These are phyloP conservation scores for Graphiopsis chlorocephala DNA, from an alignment of 2,329 filamentous ascomycete species.

Conservation along the genomic window DNA sequence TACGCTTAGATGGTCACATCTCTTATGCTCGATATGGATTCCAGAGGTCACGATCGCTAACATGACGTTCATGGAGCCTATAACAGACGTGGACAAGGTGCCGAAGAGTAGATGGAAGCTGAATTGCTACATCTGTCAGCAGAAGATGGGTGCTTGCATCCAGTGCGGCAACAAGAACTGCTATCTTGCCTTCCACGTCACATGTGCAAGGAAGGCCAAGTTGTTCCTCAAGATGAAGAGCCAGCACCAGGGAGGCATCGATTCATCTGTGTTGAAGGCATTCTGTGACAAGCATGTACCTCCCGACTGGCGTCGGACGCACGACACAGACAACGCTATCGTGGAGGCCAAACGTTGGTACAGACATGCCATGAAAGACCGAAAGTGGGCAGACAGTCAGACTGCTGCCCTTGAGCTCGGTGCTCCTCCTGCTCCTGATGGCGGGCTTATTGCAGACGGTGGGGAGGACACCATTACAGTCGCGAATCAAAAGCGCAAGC, in stretches of 20 bases:
- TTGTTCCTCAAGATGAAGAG: constrained; percentile 97
- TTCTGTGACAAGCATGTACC: constrained; percentile 96
- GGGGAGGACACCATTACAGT: constrained; percentile 53
- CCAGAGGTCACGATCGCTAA: constrained; percentile 95
- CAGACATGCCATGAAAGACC: constrained; percentile 80
- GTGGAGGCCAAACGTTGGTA: constrained; percentile 85
- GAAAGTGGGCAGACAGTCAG: constrained; percentile 89
- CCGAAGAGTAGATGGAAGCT: constrained; percentile 84
- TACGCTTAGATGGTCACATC: constrained; percentile 91
- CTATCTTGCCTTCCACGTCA: constrained; percentile 96
- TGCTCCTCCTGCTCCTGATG: constrained; percentile 55
- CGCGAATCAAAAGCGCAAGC: constrained; percentile 59
- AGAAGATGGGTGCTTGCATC: constrained; percentile 97
- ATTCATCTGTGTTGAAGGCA: constrained; percentile 81
- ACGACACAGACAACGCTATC: constrained; percentile 76
- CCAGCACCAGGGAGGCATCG: constrained; percentile 74
- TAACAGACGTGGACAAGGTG: constrained; percentile 97
- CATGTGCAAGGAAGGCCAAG: constrained; percentile 82
- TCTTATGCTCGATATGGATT: constrained; percentile 97
- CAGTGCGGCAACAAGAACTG: constrained; percentile 98
- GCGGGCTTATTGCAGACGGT: constrained; percentile 42
- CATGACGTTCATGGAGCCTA: constrained; percentile 95
- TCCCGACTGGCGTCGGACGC: constrained; percentile 80
- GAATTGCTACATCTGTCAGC: constrained; percentile 92
- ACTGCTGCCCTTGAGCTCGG: constrained; percentile 76